These are phyloP conservation scores for Bromus sterilis DNA, from an alignment of 176 grass and related monocot genomes.

Conservation along the genomic window DNA sequence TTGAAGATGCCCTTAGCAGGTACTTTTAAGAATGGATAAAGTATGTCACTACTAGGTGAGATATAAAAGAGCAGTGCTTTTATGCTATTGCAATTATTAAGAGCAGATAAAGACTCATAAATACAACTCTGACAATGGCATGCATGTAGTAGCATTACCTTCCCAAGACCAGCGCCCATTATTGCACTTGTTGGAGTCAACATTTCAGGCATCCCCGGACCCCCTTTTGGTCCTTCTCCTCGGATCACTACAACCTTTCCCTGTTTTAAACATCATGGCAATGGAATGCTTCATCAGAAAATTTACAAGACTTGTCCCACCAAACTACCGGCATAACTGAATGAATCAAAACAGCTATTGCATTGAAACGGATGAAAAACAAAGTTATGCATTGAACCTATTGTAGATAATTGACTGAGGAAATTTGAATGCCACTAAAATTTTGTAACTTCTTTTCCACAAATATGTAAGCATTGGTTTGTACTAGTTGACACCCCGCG, in stretches of 20 bases:
- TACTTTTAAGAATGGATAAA: background rate
- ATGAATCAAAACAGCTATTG: background rate
- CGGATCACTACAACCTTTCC: conserved; percentile 83
- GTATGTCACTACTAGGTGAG: background rate
- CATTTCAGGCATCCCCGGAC: conserved; percentile 99
- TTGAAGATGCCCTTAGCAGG: no score
- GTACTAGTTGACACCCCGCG: no score
- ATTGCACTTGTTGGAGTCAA: conserved; percentile 95
- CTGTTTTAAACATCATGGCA: conserved; percentile 20
- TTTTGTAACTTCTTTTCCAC: no score
- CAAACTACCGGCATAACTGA: background rate
- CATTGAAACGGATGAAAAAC: background rate
- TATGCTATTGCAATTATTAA: background rate
- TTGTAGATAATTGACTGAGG: background rate
- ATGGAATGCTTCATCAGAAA: conserved; percentile 16
- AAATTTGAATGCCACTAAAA: background rate
- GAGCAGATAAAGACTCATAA: background rate
- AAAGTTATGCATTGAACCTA: background rate
- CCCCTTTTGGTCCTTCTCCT: conserved; percentile 92
- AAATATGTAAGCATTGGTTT: background rate
- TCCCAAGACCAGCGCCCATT: conserved; percentile 96
- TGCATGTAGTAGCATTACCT: conserved; percentile 35
- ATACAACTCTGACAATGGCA: background rate
- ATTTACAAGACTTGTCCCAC: background rate
- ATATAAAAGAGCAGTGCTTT: background rate